Percentiles rank a stretch among this genome's conserved stretches.
Evolutionary conservation across 176 grass and related monocot genomes (phyloP).

Genomic region (Oryza australiensis): DNA sequence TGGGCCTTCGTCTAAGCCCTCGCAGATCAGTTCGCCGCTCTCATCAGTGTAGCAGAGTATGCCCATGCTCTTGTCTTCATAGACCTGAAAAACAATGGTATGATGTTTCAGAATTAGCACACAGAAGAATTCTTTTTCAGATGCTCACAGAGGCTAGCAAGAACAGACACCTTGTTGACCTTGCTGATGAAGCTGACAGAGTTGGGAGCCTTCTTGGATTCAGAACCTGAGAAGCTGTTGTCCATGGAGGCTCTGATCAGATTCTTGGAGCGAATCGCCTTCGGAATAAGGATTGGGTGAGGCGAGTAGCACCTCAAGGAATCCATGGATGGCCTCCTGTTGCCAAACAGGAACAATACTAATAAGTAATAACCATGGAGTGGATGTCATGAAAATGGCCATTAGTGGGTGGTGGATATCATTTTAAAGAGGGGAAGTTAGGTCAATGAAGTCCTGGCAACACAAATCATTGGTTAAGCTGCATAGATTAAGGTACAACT

Average conservation of each 20-base stretch:
- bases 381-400: conserved; percentile 35
- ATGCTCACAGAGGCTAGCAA: not conserved
- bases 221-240: conserved; percentile 21
- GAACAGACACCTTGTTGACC: conserved; percentile 27
- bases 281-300: conserved; percentile 23
- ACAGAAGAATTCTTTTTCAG: conserved; percentile 8
- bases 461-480: conserved; percentile 22
- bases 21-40: conserved; percentile 51
- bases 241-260: conserved; percentile 38
- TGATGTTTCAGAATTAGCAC: not conserved
- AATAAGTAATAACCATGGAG: conserved; percentile 28
- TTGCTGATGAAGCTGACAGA: conserved; percentile 30
- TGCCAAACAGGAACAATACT: not conserved
- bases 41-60: conserved; percentile 55
- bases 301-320: conserved; percentile 31
- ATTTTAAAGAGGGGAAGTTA: conserved; percentile 45
- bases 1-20: conserved; percentile 61
- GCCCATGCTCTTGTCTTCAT: conserved; percentile 52
- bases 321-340: conserved; percentile 25
- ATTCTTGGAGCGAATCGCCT: not conserved
- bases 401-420: conserved; percentile 35
- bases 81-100: conserved; percentile 39
- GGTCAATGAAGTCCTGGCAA: conserved; percentile 32
- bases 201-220: conserved; percentile 21
- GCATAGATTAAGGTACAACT: conserved; percentile 25